A percentile compares a stretch with the other conserved stretches of the same genome.
Conservation (phyloP, 23 red algal species). For the Gracilaria domingensis region DNA sequence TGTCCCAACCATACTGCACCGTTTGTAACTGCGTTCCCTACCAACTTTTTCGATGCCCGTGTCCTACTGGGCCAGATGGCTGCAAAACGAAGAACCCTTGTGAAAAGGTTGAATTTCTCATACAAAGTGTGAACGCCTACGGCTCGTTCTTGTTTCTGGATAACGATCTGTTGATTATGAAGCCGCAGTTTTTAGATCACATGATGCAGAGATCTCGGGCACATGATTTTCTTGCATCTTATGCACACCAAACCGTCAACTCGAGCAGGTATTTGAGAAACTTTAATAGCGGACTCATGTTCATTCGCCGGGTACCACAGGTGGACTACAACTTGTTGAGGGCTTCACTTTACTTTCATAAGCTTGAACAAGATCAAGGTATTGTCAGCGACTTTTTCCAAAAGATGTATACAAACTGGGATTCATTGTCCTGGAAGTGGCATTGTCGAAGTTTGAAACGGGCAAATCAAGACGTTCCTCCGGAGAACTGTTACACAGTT, state of each 20-base stretch:
- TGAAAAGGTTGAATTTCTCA: conserved; percentile 51
- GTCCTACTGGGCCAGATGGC: conserved; percentile 12
- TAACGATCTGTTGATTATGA: conserved; percentile 55
- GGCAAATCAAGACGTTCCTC: conserved; percentile 40
- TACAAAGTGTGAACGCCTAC: neutral
- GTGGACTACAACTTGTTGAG: conserved; percentile 42
- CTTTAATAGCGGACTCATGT: conserved; percentile 64
- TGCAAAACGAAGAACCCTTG: conserved; percentile 57
- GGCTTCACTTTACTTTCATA: conserved; percentile 18
- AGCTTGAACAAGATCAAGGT: conserved; percentile 24
- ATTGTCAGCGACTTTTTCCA: conserved; percentile 45
- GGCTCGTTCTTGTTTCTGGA: conserved; percentile 45
- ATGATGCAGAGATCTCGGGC: conserved; percentile 30
- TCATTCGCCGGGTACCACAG: conserved; percentile 6
- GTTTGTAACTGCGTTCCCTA: conserved; percentile 27
- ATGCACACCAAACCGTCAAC: conserved; percentile 39
- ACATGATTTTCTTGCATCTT: conserved; percentile 61
- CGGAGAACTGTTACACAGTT: conserved; percentile 51
- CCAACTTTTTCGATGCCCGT: conserved; percentile 25
- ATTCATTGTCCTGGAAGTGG: conserved; percentile 61
- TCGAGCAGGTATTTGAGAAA: conserved; percentile 30
- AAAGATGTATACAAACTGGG: conserved; percentile 52
- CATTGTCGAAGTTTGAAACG: conserved; percentile 47
- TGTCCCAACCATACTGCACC: conserved; percentile 43
- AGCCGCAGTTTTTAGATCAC: conserved; percentile 28